phyloP scores from a whole-genome alignment of 257 asterid species.

The Solanum etuberosum region DNA sequence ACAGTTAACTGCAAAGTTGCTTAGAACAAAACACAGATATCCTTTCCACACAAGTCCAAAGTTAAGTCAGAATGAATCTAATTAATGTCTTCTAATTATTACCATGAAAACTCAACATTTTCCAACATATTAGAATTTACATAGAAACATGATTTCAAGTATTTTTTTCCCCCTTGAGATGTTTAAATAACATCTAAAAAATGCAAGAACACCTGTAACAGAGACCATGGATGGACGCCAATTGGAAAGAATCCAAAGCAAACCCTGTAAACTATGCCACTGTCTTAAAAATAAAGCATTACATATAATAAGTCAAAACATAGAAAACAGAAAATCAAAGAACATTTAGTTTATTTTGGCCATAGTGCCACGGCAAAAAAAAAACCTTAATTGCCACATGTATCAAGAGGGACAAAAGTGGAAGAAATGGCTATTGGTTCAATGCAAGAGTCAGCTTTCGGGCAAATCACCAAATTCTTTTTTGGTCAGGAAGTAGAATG shows the following conservation, averaged over 20 bases:
- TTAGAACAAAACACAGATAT: not conserved
- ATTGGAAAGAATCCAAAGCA: not conserved
- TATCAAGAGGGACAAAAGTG: not conserved
- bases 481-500: not conserved
- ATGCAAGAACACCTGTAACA: not conserved
- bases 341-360: not conserved
- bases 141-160: not conserved
- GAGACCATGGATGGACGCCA: not conserved
- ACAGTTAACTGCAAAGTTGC: not conserved
- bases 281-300: not conserved
- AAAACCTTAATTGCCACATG: not conserved
- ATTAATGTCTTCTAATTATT: not conserved
- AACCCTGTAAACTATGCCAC: not conserved
- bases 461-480: not conserved
- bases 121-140: not conserved
- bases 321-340: not conserved
- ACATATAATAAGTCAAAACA: not conserved
- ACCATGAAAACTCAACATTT: not conserved
- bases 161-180: not conserved
- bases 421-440: not conserved
- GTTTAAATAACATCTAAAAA: not conserved
- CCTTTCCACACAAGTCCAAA: not conserved
- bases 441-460: not conserved
- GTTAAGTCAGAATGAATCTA: not conserved
- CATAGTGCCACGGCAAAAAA: not conserved